Evolutionary conservation across 2,329 filamentous ascomycete genomes (phyloP).

Genomic region (Talaromyces funiculosus): DNA sequence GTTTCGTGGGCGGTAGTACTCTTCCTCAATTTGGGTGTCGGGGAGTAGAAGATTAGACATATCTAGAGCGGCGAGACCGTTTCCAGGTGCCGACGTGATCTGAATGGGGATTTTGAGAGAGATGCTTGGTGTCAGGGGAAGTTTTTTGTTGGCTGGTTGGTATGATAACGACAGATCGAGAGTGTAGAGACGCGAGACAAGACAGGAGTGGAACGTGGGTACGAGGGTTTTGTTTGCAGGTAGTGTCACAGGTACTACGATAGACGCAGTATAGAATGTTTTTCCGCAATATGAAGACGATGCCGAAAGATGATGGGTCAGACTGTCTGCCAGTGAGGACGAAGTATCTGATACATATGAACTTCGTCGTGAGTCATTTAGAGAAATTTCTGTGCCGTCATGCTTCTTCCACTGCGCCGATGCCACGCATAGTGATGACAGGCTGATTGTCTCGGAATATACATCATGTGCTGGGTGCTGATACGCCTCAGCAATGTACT

Average conservation of each 20-base stretch:
- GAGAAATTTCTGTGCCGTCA: conserved; percentile 17
- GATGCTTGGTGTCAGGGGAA: conserved; percentile 33
- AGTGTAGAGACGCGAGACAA: conserved; percentile 58
- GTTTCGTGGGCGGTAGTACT: conserved; percentile 26
- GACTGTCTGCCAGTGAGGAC: conserved; percentile 8
- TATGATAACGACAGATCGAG: conserved; percentile 56
- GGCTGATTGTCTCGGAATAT: conserved; percentile 48
- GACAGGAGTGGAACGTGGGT: conserved; percentile 65
- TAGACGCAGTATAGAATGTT: conserved; percentile 55
- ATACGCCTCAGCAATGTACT: conserved; percentile 18
- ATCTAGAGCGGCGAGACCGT: conserved; percentile 8
- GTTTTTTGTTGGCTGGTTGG: conserved; percentile 43
- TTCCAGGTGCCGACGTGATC: conserved; percentile 25
- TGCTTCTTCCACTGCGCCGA: conserved; percentile 55
- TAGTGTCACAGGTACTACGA: conserved; percentile 59
- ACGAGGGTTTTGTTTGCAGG: conserved; percentile 61
- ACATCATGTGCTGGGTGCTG: conserved; percentile 39
- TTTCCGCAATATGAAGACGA: conserved; percentile 37
- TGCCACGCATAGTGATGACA: conserved; percentile 53
- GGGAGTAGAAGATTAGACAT: conserved; percentile 17
- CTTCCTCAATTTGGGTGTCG: conserved; percentile 24
- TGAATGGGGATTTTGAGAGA: conserved; percentile 42
- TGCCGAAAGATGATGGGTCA: conserved; percentile 22
- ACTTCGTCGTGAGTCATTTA: conserved; percentile 25
- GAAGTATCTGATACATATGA: conserved; percentile 27